These are phyloP conservation scores for Penicillium corylophilum DNA, from an alignment of 2,329 filamentous ascomycete genomes.

Conservation along the genomic window DNA sequence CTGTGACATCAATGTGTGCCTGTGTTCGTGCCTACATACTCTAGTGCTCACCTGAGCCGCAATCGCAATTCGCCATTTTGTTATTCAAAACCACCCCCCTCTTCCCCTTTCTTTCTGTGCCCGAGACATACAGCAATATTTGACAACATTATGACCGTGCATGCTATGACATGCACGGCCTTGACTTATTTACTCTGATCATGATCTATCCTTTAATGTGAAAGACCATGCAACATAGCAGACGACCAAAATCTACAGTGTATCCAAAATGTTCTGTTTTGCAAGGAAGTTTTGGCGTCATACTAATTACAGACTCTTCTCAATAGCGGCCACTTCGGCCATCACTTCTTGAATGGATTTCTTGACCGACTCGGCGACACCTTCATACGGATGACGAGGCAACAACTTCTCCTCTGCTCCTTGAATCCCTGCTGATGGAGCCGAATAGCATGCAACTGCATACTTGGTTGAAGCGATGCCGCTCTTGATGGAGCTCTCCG, in stretches of 20 bases:
- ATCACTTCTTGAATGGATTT: constrained; percentile 37
- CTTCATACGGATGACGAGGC: constrained; percentile 61
- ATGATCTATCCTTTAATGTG: too few relatives aligned
- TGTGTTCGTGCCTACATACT: too few relatives aligned
- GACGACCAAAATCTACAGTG: background rate
- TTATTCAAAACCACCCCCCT: too few relatives aligned
- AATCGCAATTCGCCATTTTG: background rate
- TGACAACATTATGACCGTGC: too few relatives aligned
- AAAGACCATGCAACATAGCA: too few relatives aligned
- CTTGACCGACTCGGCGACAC: constrained; percentile 44
- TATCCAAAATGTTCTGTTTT: background rate
- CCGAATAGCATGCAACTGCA: constrained; percentile 61
- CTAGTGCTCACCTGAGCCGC: background rate
- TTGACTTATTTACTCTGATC: too few relatives aligned
- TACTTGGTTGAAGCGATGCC: constrained; percentile 70
- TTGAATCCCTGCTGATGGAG: constrained; percentile 58
- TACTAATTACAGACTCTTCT: constrained; percentile 13
- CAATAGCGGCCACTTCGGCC: constrained; percentile 20
- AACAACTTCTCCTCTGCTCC: constrained; percentile 57
- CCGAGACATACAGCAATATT: background rate
- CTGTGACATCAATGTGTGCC: too few relatives aligned
- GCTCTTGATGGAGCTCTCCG: constrained; percentile 64
- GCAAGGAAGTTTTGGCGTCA: background rate
- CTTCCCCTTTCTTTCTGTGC: background rate
- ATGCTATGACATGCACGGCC: too few relatives aligned